These are phyloP conservation scores for Avicennia marina DNA, from an alignment of 257 asterid genomes.

Conservation along the genomic window DNA sequence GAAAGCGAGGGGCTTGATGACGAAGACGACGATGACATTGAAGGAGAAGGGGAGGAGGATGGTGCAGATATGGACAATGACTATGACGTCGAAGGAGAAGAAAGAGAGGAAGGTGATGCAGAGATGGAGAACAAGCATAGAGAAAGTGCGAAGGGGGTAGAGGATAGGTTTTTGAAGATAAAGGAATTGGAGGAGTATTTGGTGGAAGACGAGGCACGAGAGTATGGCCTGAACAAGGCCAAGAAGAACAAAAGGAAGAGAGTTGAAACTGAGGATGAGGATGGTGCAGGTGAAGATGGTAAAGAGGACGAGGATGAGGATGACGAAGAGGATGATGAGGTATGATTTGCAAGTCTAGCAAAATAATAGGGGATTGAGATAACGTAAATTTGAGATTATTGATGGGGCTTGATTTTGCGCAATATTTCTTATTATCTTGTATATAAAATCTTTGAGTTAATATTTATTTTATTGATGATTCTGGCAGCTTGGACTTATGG, in stretches of 20 bases:
- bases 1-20: conserved; percentile 26
- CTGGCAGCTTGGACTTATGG: conserved; percentile 66
- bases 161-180: conserved; percentile 77
- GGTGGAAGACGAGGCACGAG: conserved; percentile 69
- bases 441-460: conserved; percentile 16
- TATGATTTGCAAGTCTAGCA: conserved; percentile 25
- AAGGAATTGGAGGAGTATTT: conserved; percentile 74
- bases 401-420: conserved; percentile 6
- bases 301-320: conserved; percentile 36
- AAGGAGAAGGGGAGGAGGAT: conserved; percentile 16
- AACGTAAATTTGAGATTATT: background rate
- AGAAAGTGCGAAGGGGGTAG: conserved; percentile 42
- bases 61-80: no score
- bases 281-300: conserved; percentile 27
- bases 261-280: conserved; percentile 30
- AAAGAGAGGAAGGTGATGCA: conserved; percentile 14
- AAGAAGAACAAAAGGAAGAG: conserved; percentile 38
- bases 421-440: background rate
- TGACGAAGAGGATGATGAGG: conserved; percentile 53
- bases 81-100: conserved; percentile 15
- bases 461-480: conserved; percentile 12
- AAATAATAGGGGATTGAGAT: conserved; percentile 2
- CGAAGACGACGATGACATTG: conserved; percentile 20
- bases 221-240: conserved; percentile 56
- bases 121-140: conserved; percentile 19